Evolutionary conservation across 2,329 filamentous ascomycete genomes (phyloP).

Genomic region (Botryotinia narcissicola): DNA sequence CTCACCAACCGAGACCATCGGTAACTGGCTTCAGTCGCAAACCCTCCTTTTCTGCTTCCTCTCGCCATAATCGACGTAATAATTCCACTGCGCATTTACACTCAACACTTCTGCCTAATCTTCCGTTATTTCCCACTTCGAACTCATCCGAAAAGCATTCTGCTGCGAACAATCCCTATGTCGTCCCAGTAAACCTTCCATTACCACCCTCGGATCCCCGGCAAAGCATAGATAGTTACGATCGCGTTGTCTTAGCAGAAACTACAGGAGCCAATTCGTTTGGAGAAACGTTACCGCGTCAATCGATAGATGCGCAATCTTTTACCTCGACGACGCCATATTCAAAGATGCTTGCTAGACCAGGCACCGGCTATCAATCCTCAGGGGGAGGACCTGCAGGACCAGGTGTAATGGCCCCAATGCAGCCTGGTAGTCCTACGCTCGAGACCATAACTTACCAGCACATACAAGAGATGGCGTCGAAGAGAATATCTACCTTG

Average conservation of each 20-base stretch:
- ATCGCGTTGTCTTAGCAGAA: conserved; percentile 22
- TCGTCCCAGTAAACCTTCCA: conserved; percentile 18
- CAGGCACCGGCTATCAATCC: conserved; percentile 32
- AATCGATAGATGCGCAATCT: conserved; percentile 24
- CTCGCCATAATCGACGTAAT: conserved; percentile 42
- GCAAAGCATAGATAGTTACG: conserved; percentile 28
- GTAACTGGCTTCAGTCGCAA: conserved; percentile 53
- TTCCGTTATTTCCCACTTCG: conserved; percentile 5
- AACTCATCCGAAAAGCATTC: conserved; percentile 28
- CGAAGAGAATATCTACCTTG: conserved; percentile 90
- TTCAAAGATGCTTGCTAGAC: conserved; percentile 36
- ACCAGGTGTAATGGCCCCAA: conserved; percentile 23
- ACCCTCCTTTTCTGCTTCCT: conserved; percentile 48
- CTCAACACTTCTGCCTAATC: conserved; percentile 14
- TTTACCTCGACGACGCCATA: conserved; percentile 33
- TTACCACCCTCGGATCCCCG: conserved; percentile 2
- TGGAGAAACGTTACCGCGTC: conserved; percentile 9
- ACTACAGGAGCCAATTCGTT: conserved; percentile 23
- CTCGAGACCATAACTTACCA: conserved; percentile 45
- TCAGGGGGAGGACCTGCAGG: conserved; percentile 26
- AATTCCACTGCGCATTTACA: conserved; percentile 39
- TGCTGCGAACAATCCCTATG: conserved; percentile 25
- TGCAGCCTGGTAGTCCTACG: conserved; percentile 36
- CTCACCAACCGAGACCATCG: conserved; percentile 37
- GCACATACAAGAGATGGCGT: conserved; percentile 78